A percentile compares a stretch with the other conserved stretches of the same genome.
Conservation (phyloP, 495 filamentous ascomycete genomes). For the Penicillium paxilli region DNA sequence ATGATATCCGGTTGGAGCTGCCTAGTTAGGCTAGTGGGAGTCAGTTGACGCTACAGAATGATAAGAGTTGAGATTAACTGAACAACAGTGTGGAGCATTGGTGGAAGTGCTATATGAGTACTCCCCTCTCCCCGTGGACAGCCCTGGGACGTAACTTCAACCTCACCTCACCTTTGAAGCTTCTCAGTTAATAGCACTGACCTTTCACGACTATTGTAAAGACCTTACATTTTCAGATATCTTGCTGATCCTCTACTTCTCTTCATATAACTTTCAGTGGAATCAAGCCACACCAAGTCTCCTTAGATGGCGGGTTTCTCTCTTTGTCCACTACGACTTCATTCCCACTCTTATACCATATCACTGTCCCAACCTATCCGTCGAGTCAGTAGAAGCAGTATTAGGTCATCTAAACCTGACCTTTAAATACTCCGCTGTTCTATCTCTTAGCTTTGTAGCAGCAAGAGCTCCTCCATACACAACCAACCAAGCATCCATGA, state of each 20-base stretch:
- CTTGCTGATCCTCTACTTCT: not conserved
- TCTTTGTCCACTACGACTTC: slow-evolving; percentile 33
- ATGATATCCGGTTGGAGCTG: slow-evolving; percentile 25
- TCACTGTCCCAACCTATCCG: slow-evolving; percentile 37
- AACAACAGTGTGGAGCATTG: slow-evolving; percentile 4
- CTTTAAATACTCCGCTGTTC: slow-evolving; percentile 14
- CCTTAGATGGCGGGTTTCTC: slow-evolving; percentile 42
- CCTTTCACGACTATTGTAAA: slow-evolving; percentile 4
- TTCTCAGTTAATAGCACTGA: slow-evolving; percentile 1
- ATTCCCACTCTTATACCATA: slow-evolving; percentile 41
- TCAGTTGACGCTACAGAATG: not conserved
- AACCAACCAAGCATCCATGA: slow-evolving; percentile 21
- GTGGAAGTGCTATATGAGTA: slow-evolving; percentile 22
- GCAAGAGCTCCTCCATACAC: slow-evolving; percentile 9
- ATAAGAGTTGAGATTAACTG: slow-evolving; percentile 17
- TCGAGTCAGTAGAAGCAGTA: slow-evolving; percentile 37
- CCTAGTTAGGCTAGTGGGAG: slow-evolving; percentile 21
- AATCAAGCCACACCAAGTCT: slow-evolving; percentile 18
- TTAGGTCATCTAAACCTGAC: slow-evolving; percentile 18
- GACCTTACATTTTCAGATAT: not conserved
- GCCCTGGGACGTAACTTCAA: not conserved
- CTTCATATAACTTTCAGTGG: slow-evolving; percentile 13
- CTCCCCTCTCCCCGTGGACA: not conserved
- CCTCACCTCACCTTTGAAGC: not conserved
- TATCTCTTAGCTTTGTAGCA: slow-evolving; percentile 20